Evolutionary conservation across 2,329 filamentous ascomycete species (phyloP).

Genomic region (Rutstroemia sp.): DNA sequence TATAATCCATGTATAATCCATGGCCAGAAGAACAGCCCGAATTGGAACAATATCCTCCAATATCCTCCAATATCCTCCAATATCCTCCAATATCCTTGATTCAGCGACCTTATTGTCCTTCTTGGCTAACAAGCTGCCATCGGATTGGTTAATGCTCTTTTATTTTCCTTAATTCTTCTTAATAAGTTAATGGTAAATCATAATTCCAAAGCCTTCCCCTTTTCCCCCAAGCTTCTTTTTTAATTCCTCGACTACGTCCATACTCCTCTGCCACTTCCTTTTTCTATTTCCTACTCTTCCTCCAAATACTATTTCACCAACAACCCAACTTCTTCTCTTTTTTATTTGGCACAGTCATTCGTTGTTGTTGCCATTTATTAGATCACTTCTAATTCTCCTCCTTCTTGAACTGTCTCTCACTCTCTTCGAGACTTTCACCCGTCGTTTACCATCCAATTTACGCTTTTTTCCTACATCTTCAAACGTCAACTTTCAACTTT

Average conservation of each 20-base stretch:
- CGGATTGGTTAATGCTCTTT: no score
- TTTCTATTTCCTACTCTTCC: not conserved
- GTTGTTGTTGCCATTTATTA: constrained; percentile 19
- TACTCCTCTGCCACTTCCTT: not conserved
- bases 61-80: no score
- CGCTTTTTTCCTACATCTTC: not conserved
- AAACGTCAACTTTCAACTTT: not conserved
- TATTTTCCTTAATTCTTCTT: no score
- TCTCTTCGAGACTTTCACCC: constrained; percentile 18
- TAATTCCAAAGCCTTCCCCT: no score
- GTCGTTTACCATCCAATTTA: no score
- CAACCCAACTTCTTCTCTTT: constrained; percentile 3
- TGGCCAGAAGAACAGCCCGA: not conserved
- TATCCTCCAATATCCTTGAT: no score
- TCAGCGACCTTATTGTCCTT: not conserved
- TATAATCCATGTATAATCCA: not conserved
- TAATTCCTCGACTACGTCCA: no score
- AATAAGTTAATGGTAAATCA: no score
- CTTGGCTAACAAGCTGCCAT: no score
- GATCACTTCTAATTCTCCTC: constrained; percentile 12
- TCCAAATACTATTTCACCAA: not conserved
- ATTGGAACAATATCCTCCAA: not conserved
- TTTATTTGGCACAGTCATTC: constrained; percentile 14
- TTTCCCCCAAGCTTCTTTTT: no score
- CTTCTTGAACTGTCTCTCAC: constrained; percentile 18